A percentile compares a stretch with the other conserved stretches of the same genome.
Conservation (phyloP, 257 asterid species). For the Anisodus tanguticus region DNA sequence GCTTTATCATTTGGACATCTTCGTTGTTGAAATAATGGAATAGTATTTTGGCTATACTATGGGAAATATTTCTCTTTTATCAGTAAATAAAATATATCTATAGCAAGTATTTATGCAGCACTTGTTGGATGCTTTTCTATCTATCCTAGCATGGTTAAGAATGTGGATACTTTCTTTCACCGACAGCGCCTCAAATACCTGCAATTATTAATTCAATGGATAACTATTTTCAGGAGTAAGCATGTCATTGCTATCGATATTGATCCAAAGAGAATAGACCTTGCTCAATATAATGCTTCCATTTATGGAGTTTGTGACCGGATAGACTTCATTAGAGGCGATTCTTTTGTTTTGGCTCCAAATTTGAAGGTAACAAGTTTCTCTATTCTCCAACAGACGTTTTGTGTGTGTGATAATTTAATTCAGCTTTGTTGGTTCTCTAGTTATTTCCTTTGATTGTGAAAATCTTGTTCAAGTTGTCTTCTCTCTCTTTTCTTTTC, state of each 20-base stretch:
- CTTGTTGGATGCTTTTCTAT: background rate
- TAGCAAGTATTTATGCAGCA: background rate
- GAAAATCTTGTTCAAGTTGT: background rate
- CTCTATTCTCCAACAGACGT: background rate
- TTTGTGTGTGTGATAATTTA: background rate
- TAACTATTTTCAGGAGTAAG: constrained; percentile 59
- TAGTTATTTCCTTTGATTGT: background rate
- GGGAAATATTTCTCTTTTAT: background rate
- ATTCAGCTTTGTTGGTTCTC: background rate
- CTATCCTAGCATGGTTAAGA: constrained; percentile 1
- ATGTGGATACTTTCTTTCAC: background rate
- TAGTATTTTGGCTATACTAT: background rate
- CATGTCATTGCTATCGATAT: constrained; percentile 92
- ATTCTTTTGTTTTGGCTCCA: constrained; percentile 73
- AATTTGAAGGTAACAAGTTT: constrained; percentile 60
- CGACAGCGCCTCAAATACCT: background rate
- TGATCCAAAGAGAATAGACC: constrained; percentile 76
- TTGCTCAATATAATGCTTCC: constrained; percentile 82
- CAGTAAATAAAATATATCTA: background rate
- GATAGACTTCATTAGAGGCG: constrained; percentile 84
- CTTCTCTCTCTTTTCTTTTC: background rate
- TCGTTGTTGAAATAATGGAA: background rate
- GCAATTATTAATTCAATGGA: background rate
- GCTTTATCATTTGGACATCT: background rate
- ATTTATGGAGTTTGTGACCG: constrained; percentile 74